These are phyloP conservation scores for Globisporangium alternatum DNA, from an alignment of 352 stramenopile genomes.

Conservation along the genomic window DNA sequence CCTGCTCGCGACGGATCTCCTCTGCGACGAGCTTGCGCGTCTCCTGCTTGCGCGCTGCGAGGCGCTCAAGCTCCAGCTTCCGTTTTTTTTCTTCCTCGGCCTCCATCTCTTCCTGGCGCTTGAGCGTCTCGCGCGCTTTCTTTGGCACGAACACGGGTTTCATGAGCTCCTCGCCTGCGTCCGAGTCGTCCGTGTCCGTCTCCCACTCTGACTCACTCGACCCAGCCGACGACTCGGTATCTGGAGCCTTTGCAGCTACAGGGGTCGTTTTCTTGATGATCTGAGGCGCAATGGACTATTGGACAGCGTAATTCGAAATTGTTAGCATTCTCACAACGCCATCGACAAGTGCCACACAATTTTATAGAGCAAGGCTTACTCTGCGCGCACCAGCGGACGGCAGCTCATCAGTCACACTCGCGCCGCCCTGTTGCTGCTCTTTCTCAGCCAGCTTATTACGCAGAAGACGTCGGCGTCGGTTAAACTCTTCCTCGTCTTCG, in stretches of 20 bases:
- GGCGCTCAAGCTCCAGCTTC: conserved; percentile 42
- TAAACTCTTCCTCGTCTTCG: conserved; percentile 70
- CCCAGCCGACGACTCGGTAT: conserved; percentile 39
- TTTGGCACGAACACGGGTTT: conserved; percentile 93
- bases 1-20: conserved; percentile 68
- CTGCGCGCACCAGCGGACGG: conserved; percentile 1
- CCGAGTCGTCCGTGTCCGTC: conserved; percentile 78
- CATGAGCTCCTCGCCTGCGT: conserved; percentile 70
- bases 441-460: conserved; percentile 56
- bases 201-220: conserved; percentile 72
- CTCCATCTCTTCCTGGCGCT: conserved; percentile 72
- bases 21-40: conserved; percentile 74
- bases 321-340: neutral
- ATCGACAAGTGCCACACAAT: neutral
- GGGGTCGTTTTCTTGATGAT: conserved; percentile 30
- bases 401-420: neutral
- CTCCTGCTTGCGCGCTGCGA: conserved; percentile 59
- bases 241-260: neutral
- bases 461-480: conserved; percentile 55
- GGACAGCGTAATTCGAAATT: neutral
- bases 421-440: conserved; percentile 19
- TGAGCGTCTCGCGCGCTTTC: conserved; percentile 82
- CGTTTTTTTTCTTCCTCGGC: conserved; percentile 64
- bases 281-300: conserved; percentile 29
- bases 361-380: conserved; percentile 6